phyloP scores from a whole-genome alignment of 2,329 filamentous ascomycete genomes.

The Diaporthe australafricana region DNA sequence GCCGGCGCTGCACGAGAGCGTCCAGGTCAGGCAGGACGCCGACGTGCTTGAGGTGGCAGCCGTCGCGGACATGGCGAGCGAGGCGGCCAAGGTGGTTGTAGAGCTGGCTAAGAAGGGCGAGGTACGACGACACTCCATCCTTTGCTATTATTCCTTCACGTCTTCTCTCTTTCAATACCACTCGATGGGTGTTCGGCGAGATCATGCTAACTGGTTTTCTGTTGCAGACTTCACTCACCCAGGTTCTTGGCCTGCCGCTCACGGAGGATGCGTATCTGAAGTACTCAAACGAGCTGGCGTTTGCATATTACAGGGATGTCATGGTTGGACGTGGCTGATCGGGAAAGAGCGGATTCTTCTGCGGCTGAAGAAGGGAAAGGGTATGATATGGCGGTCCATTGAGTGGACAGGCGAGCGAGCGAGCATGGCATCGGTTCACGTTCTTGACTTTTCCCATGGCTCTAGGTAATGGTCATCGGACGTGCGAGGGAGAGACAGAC shows the following conservation, averaged over 20 bases:
- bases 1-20: slow-evolving; percentile 63
- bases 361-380: too few relatives aligned
- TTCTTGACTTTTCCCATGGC: slow-evolving; percentile 1
- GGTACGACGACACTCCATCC: slow-evolving; percentile 54
- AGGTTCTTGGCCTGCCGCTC: slow-evolving; percentile 71
- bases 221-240: slow-evolving; percentile 55
- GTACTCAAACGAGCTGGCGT: slow-evolving; percentile 77
- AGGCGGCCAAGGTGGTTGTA: slow-evolving; percentile 75
- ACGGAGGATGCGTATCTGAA: slow-evolving; percentile 79
- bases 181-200: slow-evolving; percentile 41
- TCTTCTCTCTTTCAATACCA: neutral
- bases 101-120: slow-evolving; percentile 65
- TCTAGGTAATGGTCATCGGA: neutral
- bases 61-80: slow-evolving; percentile 82
- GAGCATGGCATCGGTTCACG: neutral
- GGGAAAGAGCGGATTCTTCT: neutral
- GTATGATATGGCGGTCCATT: neutral
- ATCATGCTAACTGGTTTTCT: slow-evolving; percentile 48
- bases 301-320: slow-evolving; percentile 75
- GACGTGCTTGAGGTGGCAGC: slow-evolving; percentile 74
- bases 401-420: neutral
- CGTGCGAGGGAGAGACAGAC: neutral
- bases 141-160: neutral
- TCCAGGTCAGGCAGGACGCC: slow-evolving; percentile 43
- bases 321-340: slow-evolving; percentile 57